phyloP scores from a whole-genome alignment of 345 rosid species.

The Lepidium didymum region DNA sequence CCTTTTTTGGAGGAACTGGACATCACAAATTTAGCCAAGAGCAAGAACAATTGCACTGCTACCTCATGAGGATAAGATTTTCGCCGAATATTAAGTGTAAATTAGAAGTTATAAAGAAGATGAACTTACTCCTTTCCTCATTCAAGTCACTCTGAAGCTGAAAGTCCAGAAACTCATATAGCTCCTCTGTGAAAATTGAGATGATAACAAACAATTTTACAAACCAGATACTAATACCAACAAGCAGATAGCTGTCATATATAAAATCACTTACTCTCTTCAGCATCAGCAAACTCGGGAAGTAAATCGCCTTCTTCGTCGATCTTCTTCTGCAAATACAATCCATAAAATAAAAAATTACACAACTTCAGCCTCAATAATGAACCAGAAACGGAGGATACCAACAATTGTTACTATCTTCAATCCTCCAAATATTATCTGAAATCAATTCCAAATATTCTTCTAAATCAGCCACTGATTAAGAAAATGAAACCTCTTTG shows the following conservation, averaged over 20 bases:
- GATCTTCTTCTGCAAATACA: slow-evolving; percentile 58
- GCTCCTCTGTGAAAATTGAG: slow-evolving; percentile 49
- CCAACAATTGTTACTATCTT: neutral
- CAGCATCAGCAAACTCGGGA: slow-evolving; percentile 84
- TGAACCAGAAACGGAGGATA: neutral
- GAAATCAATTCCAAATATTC: too few species aligned
- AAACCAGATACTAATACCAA: neutral
- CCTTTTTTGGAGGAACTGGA: neutral
- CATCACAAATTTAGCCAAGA: neutral
- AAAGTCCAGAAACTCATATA: slow-evolving; percentile 70
- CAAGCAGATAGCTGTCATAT: neutral
- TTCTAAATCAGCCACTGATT: neutral
- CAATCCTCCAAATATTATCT: neutral
- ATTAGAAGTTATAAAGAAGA: neutral
- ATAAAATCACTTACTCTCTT: slow-evolving; percentile 50
- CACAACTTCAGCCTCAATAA: neutral
- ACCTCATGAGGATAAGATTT: neutral
- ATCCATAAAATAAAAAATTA: neutral
- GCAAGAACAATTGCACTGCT: neutral
- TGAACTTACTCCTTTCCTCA: slow-evolving; percentile 57
- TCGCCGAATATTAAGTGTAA: neutral
- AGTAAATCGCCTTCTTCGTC: slow-evolving; percentile 74
- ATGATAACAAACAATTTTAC: slow-evolving; percentile 1
- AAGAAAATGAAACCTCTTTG: slow-evolving; percentile 44
- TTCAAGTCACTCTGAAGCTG: slow-evolving; percentile 68